phyloP scores from a whole-genome alignment of 176 grass and related monocot genomes.

The Oryza australiensis region DNA sequence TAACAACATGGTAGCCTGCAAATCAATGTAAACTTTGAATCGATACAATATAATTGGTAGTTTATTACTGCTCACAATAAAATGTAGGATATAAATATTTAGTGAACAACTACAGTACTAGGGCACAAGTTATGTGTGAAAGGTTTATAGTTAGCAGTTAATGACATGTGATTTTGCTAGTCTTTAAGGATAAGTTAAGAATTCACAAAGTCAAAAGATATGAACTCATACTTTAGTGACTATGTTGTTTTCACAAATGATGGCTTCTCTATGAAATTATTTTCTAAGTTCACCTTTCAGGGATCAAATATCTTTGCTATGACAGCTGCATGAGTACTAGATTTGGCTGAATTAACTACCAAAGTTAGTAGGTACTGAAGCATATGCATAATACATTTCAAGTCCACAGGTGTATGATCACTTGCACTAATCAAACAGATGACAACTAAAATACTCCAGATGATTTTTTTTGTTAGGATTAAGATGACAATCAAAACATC shows the following conservation, averaged over 20 bases:
- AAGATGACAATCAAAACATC: background rate
- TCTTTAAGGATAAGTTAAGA: conserved; percentile 25
- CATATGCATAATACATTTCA: background rate
- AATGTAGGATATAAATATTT: conserved; percentile 4
- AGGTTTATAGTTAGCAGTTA: conserved; percentile 6
- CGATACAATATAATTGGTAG: conserved; percentile 25
- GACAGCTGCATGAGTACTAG: background rate
- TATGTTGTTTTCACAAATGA: conserved; percentile 7
- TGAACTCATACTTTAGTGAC: conserved; percentile 6
- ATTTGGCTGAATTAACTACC: conserved; percentile 3
- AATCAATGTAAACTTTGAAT: conserved; percentile 25
- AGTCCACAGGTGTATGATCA: background rate
- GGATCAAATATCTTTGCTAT: background rate
- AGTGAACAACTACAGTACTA: background rate
- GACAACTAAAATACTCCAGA: background rate
- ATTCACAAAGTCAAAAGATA: conserved; percentile 11
- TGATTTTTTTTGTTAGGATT: background rate
- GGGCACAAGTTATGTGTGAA: background rate
- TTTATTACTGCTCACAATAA: conserved; percentile 9
- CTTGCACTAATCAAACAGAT: background rate
- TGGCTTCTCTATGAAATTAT: background rate
- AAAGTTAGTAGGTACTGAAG: background rate
- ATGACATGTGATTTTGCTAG: conserved; percentile 10
- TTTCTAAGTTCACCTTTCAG: background rate
- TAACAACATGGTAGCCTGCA: conserved; percentile 37